A percentile compares a stretch with the other conserved stretches of the same genome.
These are phyloP conservation scores for Aquilaria sinensis DNA, from an alignment of 345 rosid species.

Conservation along the genomic window DNA sequence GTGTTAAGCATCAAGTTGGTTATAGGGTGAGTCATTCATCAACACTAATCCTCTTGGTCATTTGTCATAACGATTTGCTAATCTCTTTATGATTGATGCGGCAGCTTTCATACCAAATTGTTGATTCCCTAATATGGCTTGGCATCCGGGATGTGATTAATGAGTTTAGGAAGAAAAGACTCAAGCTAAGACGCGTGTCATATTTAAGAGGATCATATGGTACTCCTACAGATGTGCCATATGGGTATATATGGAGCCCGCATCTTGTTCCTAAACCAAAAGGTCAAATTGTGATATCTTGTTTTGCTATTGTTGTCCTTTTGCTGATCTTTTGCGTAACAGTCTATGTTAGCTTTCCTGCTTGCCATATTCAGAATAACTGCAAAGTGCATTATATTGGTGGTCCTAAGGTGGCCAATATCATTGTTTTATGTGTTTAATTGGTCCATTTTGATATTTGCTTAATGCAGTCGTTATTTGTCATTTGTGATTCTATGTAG, in stretches of 20 bases:
- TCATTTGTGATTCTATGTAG: too few species aligned
- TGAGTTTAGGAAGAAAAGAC: conserved; percentile 74
- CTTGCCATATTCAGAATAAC: too few species aligned
- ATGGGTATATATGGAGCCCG: conserved; percentile 97
- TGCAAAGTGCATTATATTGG: too few species aligned
- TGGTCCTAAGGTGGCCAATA: too few species aligned
- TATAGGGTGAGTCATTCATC: conserved; percentile 54
- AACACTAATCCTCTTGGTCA: conserved; percentile 1
- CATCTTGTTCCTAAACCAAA: conserved; percentile 94
- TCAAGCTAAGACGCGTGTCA: conserved; percentile 83
- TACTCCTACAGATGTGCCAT: conserved; percentile 61
- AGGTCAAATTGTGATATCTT: conserved; percentile 32
- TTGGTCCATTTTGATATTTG: not conserved
- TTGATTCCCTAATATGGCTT: conserved; percentile 90
- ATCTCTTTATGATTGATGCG: not conserved
- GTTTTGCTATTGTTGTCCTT: too few species aligned
- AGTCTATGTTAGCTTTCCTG: too few species aligned
- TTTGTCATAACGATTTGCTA: conserved; percentile 1
- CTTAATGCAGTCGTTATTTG: too few species aligned
- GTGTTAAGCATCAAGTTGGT: conserved; percentile 88
- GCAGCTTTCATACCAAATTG: conserved; percentile 91
- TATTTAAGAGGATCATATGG: conserved; percentile 92
- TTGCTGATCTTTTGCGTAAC: too few species aligned
- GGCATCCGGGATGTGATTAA: conserved; percentile 93
- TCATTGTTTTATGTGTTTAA: too few species aligned